Evolutionary conservation across 139 green algal genomes (phyloP).

Genomic region (Cymbomonas tetramitiformis): DNA sequence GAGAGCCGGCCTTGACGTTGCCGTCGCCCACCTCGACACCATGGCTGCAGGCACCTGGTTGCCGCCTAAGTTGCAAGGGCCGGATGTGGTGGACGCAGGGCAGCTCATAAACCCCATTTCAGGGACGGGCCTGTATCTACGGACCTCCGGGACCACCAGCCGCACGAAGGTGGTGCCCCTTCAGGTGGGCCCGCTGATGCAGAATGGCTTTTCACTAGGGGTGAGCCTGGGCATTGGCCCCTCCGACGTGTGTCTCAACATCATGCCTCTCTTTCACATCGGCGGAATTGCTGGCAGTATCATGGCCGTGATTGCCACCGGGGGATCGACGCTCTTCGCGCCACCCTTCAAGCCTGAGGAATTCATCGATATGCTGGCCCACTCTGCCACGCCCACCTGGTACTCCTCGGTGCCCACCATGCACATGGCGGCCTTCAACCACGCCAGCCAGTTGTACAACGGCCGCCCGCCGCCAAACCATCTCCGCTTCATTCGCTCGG

Average conservation of each 20-base stretch:
- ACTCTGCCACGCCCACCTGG: constrained; percentile 45
- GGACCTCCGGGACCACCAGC: constrained; percentile 70
- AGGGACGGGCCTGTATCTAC: constrained; percentile 49
- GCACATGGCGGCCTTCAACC: constrained; percentile 55
- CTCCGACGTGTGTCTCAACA: constrained; percentile 15
- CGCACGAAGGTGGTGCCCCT: constrained; percentile 71
- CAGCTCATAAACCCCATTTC: not conserved
- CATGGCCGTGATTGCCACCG: constrained; percentile 47
- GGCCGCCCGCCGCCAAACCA: constrained; percentile 17
- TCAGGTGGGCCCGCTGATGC: constrained; percentile 19
- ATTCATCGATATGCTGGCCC: not conserved
- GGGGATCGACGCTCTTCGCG: constrained; percentile 36
- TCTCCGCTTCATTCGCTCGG: constrained; percentile 73
- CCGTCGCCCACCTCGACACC: not conserved
- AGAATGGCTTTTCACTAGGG: not conserved
- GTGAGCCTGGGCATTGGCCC: not conserved
- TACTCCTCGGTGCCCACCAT: constrained; percentile 82
- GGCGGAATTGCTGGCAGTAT: constrained; percentile 68
- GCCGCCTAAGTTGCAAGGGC: not conserved
- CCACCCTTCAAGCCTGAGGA: not conserved
- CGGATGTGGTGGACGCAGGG: too few species aligned
- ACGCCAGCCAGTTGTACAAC: not conserved
- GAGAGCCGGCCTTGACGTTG: not conserved
- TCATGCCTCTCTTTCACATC: constrained; percentile 85
- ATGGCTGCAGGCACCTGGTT: not conserved